Percentiles rank a stretch among this genome's conserved stretches.
These are phyloP conservation scores for Pythium myriotylum DNA, from an alignment of 352 stramenopile genomes.

Conservation along the genomic window DNA sequence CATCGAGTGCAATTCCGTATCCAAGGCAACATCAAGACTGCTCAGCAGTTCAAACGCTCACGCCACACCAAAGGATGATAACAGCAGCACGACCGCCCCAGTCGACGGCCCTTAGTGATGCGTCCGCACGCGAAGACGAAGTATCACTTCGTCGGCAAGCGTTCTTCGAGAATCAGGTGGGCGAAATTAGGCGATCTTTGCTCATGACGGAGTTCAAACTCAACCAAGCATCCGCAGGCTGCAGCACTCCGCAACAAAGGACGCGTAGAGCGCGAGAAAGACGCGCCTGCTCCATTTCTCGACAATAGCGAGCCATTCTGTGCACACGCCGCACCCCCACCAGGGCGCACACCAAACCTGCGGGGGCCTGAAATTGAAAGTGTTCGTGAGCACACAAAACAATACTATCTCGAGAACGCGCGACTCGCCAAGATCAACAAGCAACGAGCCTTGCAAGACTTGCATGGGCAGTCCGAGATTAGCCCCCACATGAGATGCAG, in stretches of 20 bases:
- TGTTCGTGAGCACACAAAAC: no score
- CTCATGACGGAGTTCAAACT: not conserved
- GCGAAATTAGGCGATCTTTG: not conserved
- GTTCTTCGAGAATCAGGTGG: constrained; percentile 73
- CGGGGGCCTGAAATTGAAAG: no score
- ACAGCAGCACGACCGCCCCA: no score
- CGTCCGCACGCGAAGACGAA: not conserved
- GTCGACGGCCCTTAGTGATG: not conserved
- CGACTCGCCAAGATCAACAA: no score
- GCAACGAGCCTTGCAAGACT: no score
- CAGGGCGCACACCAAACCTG: no score
- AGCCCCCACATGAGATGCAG: no score
- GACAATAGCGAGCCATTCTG: not conserved
- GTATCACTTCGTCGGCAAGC: constrained; percentile 30
- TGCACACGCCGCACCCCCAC: no score
- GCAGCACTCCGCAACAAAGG: constrained; percentile 59
- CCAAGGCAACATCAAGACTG: no score
- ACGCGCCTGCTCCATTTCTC: constrained; percentile 30
- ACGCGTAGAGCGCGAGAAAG: constrained; percentile 47
- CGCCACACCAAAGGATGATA: no score
- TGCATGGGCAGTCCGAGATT: no score
- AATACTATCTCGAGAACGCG: no score
- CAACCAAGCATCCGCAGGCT: constrained; percentile 29
- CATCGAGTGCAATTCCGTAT: not conserved
- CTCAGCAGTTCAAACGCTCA: not conserved